phyloP scores from a whole-genome alignment of 306 rosid genomes.

The Oxytropis ochrocephala region DNA sequence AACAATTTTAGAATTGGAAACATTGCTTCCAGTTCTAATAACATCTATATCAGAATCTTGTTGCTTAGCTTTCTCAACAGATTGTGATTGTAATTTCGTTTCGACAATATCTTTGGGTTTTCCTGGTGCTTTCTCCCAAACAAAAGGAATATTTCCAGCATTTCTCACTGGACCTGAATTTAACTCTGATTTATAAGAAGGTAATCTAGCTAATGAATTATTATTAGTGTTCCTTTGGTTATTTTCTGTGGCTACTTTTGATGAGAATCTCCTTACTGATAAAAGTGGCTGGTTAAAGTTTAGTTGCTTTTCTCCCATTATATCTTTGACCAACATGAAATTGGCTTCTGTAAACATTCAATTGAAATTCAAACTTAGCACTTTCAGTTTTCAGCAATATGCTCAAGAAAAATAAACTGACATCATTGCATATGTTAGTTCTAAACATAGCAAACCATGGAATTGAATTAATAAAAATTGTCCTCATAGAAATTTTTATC shows the following conservation, averaged over 20 bases:
- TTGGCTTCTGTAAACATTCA: constrained; percentile 32
- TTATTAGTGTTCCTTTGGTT: constrained; percentile 34
- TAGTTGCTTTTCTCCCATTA: constrained; percentile 79
- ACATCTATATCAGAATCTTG: constrained; percentile 28
- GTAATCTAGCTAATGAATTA: constrained; percentile 41
- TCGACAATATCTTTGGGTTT: constrained; percentile 55
- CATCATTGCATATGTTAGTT: background rate
- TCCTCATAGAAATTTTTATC: background rate
- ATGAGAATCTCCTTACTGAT: constrained; percentile 75
- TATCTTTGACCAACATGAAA: constrained; percentile 32
- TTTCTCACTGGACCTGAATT: constrained; percentile 73
- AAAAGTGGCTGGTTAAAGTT: constrained; percentile 77
- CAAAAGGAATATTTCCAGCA: constrained; percentile 75
- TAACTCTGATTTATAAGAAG: constrained; percentile 62
- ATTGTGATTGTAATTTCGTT: constrained; percentile 15
- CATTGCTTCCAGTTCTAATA: constrained; percentile 19
- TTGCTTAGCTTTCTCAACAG: constrained; percentile 28
- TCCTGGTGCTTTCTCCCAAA: constrained; percentile 88
- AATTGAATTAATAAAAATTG: background rate
- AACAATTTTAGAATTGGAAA: constrained; percentile 23
- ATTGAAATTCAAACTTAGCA: constrained; percentile 13
- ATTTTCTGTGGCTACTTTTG: constrained; percentile 36
- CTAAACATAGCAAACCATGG: background rate
- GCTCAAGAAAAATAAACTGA: constrained; percentile 5
- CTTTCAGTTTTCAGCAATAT: constrained; percentile 10